Percentiles rank a stretch among this genome's conserved stretches.
phyloP scores from a whole-genome alignment of 371 early-diverging fungal genomes.

The Mucor plumbeus region DNA sequence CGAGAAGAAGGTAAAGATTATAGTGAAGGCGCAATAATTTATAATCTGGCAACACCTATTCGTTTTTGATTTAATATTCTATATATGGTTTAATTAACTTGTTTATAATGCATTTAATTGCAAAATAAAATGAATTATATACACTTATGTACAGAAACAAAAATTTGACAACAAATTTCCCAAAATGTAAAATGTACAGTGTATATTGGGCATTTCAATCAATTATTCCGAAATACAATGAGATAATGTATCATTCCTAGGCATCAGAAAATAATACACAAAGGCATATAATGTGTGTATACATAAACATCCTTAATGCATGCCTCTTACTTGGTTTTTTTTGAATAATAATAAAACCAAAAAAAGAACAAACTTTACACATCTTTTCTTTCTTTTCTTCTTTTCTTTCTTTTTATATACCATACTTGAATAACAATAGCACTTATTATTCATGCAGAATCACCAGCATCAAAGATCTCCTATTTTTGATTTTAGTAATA shows the following conservation, averaged over 20 bases:
- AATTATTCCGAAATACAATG: slow-evolving; percentile 9
- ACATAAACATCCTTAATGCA: slow-evolving; percentile 16
- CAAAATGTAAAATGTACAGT: background rate
- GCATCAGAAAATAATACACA: slow-evolving; percentile 5
- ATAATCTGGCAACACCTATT: slow-evolving; percentile 56
- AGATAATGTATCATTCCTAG: slow-evolving; percentile 15
- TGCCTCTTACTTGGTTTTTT: slow-evolving; percentile 2
- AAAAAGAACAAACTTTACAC: background rate
- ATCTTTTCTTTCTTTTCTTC: background rate
- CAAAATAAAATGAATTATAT: too few relatives aligned
- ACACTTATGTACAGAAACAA: background rate
- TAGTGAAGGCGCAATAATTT: slow-evolving; percentile 50
- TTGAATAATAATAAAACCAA: background rate
- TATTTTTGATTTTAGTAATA: slow-evolving; percentile 7
- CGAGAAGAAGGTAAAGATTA: slow-evolving; percentile 57
- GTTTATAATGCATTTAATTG: background rate
- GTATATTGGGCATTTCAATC: too few relatives aligned
- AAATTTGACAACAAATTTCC: background rate
- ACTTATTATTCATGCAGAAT: background rate
- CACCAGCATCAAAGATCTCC: slow-evolving; percentile 10
- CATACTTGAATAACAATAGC: background rate
- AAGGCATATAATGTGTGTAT: background rate
- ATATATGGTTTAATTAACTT: slow-evolving; percentile 3
- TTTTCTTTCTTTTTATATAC: background rate
- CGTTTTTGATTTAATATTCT: slow-evolving; percentile 4